Base-by-base conservation (phyloP, 2,329 filamentous ascomycete species). In the Drechmeria coniospora region DNA sequence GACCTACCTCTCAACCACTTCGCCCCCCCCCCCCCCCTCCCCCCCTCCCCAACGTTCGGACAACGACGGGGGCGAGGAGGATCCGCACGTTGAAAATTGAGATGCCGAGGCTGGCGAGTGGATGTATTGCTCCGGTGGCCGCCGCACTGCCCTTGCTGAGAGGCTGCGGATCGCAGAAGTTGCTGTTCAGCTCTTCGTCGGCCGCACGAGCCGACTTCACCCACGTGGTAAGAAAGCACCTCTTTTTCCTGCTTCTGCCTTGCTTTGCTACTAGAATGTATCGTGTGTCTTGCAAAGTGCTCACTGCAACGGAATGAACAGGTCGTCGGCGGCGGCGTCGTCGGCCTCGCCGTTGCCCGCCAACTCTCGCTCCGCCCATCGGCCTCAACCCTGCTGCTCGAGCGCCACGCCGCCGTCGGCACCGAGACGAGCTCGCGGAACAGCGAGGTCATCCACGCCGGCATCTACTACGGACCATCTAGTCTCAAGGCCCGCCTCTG, bases 381-480 rank as follows among this genome's bases (percentile, higher is more conserved):
- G 13, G 63, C 65, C 5, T 71, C 69, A 2, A 87, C 81, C 0
- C 63, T 93, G 9, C 61, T 93, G 29, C 71, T 94, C 2, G 86
- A 94, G 54, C 73, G 79, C 15, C 80, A 93, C 59, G 53, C 62
- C 14, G 63, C 67, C 27, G 64, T 80, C 15, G 86, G 86, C 27
- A 87, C 74, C 16, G 86, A 94, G 57, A 93, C 84, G 1, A 86
- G 79, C 36, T 81, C 79, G 38, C 75, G 86, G 40, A 94, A 93
- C 59, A 87, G 79, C 46, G 86, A 95, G 66, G 87, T 95, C 30
- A 92, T 98, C 42, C 90, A 98, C 51, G 90, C 82, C 1, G 90
- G 90, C 10, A 67, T 95, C 37, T 95, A 94, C 65, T 94, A 94
- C 53, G 81, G 79, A 11, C 49, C 63, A 5, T 53, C 57, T 22